phyloP scores from a whole-genome alignment of 2,329 filamentous ascomycete genomes.

The Calonectria ilicicola region DNA sequence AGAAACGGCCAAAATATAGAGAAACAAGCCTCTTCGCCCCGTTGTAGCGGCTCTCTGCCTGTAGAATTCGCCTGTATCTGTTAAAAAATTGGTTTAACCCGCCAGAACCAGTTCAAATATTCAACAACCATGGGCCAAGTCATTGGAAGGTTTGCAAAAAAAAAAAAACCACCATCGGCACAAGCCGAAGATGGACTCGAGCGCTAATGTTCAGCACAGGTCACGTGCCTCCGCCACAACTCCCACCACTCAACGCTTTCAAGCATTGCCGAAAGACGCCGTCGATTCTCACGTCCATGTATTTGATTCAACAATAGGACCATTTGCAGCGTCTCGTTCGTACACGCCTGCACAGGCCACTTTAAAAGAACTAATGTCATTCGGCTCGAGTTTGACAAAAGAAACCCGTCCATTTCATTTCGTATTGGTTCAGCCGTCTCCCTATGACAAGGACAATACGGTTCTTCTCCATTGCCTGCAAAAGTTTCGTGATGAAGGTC shows the following conservation, averaged over 20 bases:
- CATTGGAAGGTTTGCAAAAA: not conserved
- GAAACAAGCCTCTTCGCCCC: not conserved
- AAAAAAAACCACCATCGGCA: not conserved
- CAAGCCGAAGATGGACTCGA: not conserved
- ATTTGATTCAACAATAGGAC: slow-evolving; percentile 1
- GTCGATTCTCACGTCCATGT: slow-evolving; percentile 13
- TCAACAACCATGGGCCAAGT: not conserved
- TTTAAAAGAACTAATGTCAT: not conserved
- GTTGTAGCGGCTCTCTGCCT: not conserved
- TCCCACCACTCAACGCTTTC: not conserved
- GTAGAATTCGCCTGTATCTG: not conserved
- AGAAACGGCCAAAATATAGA: not conserved
- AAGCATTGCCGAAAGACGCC: not conserved
- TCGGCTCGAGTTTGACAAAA: not conserved
- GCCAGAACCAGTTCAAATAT: too few species aligned
- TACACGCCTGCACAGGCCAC: slow-evolving; percentile 5
- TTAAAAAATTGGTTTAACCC: not conserved
- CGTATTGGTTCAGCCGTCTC: slow-evolving; percentile 9
- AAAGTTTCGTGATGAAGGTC: not conserved
- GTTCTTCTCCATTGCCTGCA: slow-evolving; percentile 7
- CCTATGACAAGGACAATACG: not conserved
- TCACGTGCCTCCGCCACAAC: not conserved
- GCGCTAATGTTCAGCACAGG: not conserved
- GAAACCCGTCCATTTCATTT: not conserved
- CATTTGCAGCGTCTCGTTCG: not conserved